Evolutionary conservation across 345 rosid species (phyloP), one percentile per base, ranked within the genome.

Genomic region (Brassica napus): DNA sequence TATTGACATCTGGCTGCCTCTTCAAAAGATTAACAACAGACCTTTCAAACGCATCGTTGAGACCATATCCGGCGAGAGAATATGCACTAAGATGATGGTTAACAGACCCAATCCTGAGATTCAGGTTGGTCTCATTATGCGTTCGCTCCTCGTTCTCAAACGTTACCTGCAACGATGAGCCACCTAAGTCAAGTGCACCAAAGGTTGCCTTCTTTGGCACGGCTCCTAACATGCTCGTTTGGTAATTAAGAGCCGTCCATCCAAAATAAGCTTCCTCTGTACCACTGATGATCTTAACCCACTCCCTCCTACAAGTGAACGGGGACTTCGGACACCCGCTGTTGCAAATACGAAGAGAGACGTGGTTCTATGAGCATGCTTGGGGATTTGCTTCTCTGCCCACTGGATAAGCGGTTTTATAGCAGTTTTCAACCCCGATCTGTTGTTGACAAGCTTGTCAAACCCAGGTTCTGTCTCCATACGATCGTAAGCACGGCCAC

Each of bases 401-500:
- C 99, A 95, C 82, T 75, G 75, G 77, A 91, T 65, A 59, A 93
- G 99, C 10, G 99, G 99, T 62, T 91, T 86, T 68, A 93, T 82
- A 4, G 94, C 99, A 65, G 82, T 83, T 73, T 82, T 90, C 85
- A 95, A 78, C 52, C 98, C 98, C 49, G 97, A 80, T 69, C 84
- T 85, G 72, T 93, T 90, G 66, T 73, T 91, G 68, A 91, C 97
- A 80, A 95, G 87, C 82, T 88, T 88, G 77, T 91, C 94, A 57
- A 95, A 83, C 35, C 99, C 99, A 16, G 99, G 99, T 70, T 95
- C 99, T 9, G 99, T 93, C 82, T 95, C 99, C 98, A 93, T 91
- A 70, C 99, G 84, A 77, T 95, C 96, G 81, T 95, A 95, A 31
- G 98, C 98, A 71, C 96, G 94, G 34, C 99, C 99, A 63, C 84